Evolutionary conservation across 2,329 filamentous ascomycete species (phyloP).

Genomic region (Colletotrichum kahawae): DNA sequence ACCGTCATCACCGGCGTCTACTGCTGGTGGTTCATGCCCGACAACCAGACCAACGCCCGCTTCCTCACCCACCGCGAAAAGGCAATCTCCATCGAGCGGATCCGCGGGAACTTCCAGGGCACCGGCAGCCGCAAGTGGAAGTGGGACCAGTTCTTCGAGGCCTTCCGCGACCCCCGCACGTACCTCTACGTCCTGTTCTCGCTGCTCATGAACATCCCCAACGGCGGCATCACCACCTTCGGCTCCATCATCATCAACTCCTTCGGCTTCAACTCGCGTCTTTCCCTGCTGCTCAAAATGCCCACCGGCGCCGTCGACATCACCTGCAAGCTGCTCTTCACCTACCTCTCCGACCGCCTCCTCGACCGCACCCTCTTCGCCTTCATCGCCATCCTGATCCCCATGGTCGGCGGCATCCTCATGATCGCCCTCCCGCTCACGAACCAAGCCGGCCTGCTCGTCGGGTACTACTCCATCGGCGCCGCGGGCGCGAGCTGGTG

Average conservation of each 20-base stretch:
- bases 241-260: slow-evolving; percentile 23
- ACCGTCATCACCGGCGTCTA: slow-evolving; percentile 24
- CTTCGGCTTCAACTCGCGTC: slow-evolving; percentile 21
- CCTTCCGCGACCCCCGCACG: slow-evolving; percentile 53
- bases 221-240: slow-evolving; percentile 25
- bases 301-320: slow-evolving; percentile 24
- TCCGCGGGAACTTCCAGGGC: slow-evolving; percentile 52
- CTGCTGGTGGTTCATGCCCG: slow-evolving; percentile 46
- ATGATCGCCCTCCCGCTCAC: slow-evolving; percentile 28
- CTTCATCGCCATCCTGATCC: slow-evolving; percentile 29
- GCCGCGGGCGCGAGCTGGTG: slow-evolving; percentile 29
- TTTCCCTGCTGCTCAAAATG: slow-evolving; percentile 23
- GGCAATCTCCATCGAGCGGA: slow-evolving; percentile 52
- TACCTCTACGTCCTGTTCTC: slow-evolving; percentile 58
- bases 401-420: slow-evolving; percentile 30
- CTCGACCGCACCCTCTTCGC: slow-evolving; percentile 29
- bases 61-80: slow-evolving; percentile 62
- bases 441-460: slow-evolving; percentile 25
- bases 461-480: slow-evolving; percentile 29
- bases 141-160: slow-evolving; percentile 49
- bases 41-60: slow-evolving; percentile 62
- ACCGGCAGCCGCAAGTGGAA: slow-evolving; percentile 55
- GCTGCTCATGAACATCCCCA: slow-evolving; percentile 28
- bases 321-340: slow-evolving; percentile 26
- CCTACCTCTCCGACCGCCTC: slow-evolving; percentile 29